Base-by-base conservation (phyloP, 805 yeast species). In the Starmerella etchellsii region DNA sequence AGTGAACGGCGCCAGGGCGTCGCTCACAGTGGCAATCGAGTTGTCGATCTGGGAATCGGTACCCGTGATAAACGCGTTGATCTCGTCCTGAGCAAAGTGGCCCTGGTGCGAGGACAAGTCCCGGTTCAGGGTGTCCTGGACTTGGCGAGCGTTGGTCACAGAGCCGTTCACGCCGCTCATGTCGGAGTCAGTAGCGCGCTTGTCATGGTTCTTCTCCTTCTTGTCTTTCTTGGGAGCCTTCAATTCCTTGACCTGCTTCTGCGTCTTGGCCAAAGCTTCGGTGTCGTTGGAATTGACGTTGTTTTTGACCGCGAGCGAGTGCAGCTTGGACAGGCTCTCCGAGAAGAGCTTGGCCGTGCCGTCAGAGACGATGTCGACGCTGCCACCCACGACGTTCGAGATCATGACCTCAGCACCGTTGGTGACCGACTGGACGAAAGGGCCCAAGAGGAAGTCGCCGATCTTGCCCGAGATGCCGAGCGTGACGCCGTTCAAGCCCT, bases 41-140 rank as follows among this genome's bases (percentile, higher is more conserved):
- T 54, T 55, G 43, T 57, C 60, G 35, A 52, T 54, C 47, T 55
- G 60, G 30, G 57, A 54, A 37, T 56, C 61, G 20, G 57, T 48
- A 16, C 59, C 60, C 23, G 60, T 53, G 36, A 57, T 49, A 44
- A 22, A 49, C 27, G 51, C 49, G 11, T 31, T 36, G 27, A 49
- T 31, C 19, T 45, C 48, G 39, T 34, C 43, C 8, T 32, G 34
- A 21, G 30, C 16, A 23, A 40, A 39, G 36, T 44, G 48, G 13
- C 30, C 37, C 27, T 22, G 27, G 26, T 27, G 22, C 19, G 20
- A 5, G 31, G 38, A 26, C 31, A 49, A 31, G 40, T 39, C 50
- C 30, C 35, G 25, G 45, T 29, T 38, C 32, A 44, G 27, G 14
- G 40, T 43, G 35, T 39, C 43, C 36, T 39, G 42, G 18, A 45